Evolutionary conservation across 768 basidiomycete genomes (phyloP).

Genomic region (Tubosaeta sp.): DNA sequence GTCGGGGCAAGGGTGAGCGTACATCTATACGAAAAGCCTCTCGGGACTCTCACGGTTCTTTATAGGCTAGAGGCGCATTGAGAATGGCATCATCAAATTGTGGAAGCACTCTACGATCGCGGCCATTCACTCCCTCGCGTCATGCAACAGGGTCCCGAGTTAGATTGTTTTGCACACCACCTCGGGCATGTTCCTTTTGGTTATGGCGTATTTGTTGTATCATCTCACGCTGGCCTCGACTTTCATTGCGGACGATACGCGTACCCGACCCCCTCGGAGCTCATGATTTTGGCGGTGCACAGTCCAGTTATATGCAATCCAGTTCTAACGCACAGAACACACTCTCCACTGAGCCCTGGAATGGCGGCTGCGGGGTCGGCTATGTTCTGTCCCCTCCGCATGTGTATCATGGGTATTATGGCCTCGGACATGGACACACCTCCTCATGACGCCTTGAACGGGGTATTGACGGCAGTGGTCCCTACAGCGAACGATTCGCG

Average conservation of each 20-base stretch:
- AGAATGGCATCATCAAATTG: conserved; percentile 34
- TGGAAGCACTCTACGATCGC: conserved; percentile 32
- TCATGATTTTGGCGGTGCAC: conserved; percentile 36
- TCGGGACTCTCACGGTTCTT: conserved; percentile 32
- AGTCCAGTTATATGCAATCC: conserved; percentile 58
- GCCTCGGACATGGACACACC: conserved; percentile 37
- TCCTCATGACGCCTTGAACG: conserved; percentile 31
- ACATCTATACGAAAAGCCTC: conserved; percentile 33
- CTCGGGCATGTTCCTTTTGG: conserved; percentile 33
- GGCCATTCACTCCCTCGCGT: conserved; percentile 31
- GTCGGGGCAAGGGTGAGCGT: conserved; percentile 36
- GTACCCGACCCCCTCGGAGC: conserved; percentile 32
- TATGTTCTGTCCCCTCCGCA: conserved; percentile 41
- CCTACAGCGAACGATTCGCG: conserved; percentile 61
- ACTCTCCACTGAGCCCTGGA: conserved; percentile 61
- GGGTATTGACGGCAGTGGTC: conserved; percentile 23
- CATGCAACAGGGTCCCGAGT: conserved; percentile 25
- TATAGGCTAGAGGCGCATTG: conserved; percentile 32
- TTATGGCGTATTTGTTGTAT: conserved; percentile 33
- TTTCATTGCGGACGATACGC: conserved; percentile 42
- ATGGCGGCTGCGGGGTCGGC: conserved; percentile 33
- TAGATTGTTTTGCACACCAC: conserved; percentile 33
- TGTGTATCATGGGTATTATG: conserved; percentile 34
- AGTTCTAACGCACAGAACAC: conserved; percentile 64
- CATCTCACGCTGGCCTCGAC: conserved; percentile 50